phyloP scores from a whole-genome alignment of 768 basidiomycete species.

The Heimioporus sp. region DNA sequence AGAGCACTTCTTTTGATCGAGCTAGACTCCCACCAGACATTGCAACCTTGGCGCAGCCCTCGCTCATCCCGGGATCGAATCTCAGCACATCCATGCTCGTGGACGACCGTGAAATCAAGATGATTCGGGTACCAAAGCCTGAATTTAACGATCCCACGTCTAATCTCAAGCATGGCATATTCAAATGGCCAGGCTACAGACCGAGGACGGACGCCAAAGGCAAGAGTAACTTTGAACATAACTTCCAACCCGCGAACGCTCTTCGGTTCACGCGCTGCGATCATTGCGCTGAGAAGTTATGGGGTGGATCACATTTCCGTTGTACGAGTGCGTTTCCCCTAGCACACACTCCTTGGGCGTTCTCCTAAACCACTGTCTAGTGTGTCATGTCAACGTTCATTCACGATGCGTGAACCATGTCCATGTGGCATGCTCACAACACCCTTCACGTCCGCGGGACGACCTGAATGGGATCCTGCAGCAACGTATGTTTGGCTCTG shows the following conservation, averaged over 20 bases:
- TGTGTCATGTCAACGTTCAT: conserved; percentile 84
- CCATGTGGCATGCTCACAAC: conserved; percentile 62
- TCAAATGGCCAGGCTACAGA: conserved; percentile 70
- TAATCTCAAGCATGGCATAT: conserved; percentile 55
- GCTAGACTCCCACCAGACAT: conserved; percentile 12
- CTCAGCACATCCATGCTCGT: conserved; percentile 20
- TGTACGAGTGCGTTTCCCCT: conserved; percentile 68
- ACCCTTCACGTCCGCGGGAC: conserved; percentile 33
- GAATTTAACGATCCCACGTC: conserved; percentile 43
- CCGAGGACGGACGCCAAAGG: conserved; percentile 46
- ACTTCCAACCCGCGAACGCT: conserved; percentile 86
- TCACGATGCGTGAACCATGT: conserved; percentile 78
- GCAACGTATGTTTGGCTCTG: conserved; percentile 7
- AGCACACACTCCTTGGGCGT: neutral
- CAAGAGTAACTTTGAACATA: conserved; percentile 60
- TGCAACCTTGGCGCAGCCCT: conserved; percentile 6
- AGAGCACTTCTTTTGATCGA: conserved; percentile 31
- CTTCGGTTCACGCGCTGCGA: conserved; percentile 91
- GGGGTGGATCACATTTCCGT: conserved; percentile 94
- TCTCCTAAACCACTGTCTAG: conserved; percentile 38
- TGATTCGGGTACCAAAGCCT: conserved; percentile 27
- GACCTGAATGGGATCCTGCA: conserved; percentile 27
- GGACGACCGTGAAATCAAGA: conserved; percentile 29
- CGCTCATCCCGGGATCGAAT: conserved; percentile 14
- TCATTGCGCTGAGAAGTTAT: conserved; percentile 97